Base-by-base conservation (phyloP, 371 early-diverging fungal species). In the Paraphysoderma sedebokerense region DNA sequence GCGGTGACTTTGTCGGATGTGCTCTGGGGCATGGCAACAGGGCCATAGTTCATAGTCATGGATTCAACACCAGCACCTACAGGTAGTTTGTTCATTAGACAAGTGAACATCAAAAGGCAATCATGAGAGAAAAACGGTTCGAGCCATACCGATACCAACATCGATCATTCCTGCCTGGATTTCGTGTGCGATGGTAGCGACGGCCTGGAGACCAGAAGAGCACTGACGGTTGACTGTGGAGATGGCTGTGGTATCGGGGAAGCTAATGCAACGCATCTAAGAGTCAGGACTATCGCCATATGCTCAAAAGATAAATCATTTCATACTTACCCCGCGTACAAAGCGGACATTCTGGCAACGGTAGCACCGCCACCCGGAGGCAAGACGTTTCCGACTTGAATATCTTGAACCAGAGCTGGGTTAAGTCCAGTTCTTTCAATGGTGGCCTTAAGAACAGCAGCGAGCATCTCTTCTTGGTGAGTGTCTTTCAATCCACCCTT, bases 1-100 rank as follows among this genome's bases (percentile, higher is more conserved):
- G 66, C 66, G 49, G 76, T 67, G 47, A 89, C 77, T 54, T 72
- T 74, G 35, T 83, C 83, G 46, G 82, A 77, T 72, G 40, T 75
- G 56, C 53, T 76, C 66, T 34, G 74, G 65, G 81, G 74, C 70
- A 87, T 72, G 58, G 82, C 81, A 20, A 56, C 58, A 34, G 85
- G 73, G 38, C 87, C 87, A 58, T 87, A 91, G 74, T 85, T 77
- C 65, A 76, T 65, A 54, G 90, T 83, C 98, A 98, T 98, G 63
- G 85, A 83, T 63, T 98, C 98, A 42, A 95, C 90, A 70, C 98
- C 98, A 36, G 93, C 98, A 29, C n/a, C n/a, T n/a, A n/a, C n/a
- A n/a, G n/a, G n/a, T n/a, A n/a, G n/a, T n/a, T n/a, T n/a, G n/a
- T n/a, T n/a, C n/a, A n/a, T n/a, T n/a, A n/a, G n/a, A n/a, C n/a